Percentiles rank a stretch among this genome's conserved stretches.
phyloP scores from a whole-genome alignment of 306 rosid species.

The Prunus mongolica region DNA sequence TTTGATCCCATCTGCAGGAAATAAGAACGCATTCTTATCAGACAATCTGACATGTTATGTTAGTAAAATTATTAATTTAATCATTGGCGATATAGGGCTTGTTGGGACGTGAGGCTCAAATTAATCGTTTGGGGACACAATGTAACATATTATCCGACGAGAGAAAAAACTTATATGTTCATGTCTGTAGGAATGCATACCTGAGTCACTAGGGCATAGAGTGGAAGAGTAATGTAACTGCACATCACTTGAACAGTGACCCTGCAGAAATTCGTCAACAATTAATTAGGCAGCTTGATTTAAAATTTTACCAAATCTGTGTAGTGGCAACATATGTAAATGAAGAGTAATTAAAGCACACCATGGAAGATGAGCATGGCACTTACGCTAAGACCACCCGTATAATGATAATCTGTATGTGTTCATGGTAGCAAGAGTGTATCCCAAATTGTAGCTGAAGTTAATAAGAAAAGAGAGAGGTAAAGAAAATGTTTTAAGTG shows the following conservation, averaged over 20 bases:
- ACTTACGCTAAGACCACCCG: conserved; percentile 55
- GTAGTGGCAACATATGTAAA: not conserved
- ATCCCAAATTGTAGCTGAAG: conserved; percentile 49
- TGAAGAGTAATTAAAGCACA: not conserved
- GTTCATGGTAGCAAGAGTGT: conserved; percentile 56
- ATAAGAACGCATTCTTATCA: not conserved
- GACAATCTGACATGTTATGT: not conserved
- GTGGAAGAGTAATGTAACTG: conserved; percentile 61
- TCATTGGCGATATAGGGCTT: not conserved
- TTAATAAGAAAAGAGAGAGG: not conserved
- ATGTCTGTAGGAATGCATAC: conserved; percentile 9
- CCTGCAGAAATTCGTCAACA: conserved; percentile 26
- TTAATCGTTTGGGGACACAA: not conserved
- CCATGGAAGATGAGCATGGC: not conserved
- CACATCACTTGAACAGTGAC: conserved; percentile 57
- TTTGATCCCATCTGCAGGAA: conserved; percentile 52
- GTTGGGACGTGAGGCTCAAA: not conserved
- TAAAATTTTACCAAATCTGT: not conserved
- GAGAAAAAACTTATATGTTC: not conserved
- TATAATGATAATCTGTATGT: conserved; percentile 18
- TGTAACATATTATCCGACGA: not conserved
- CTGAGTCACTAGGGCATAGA: conserved; percentile 68
- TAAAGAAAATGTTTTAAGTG: not conserved
- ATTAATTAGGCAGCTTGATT: not conserved
- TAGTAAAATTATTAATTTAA: not conserved